phyloP scores from a whole-genome alignment of 2,329 filamentous ascomycete species.

The Epichloe sp. region DNA sequence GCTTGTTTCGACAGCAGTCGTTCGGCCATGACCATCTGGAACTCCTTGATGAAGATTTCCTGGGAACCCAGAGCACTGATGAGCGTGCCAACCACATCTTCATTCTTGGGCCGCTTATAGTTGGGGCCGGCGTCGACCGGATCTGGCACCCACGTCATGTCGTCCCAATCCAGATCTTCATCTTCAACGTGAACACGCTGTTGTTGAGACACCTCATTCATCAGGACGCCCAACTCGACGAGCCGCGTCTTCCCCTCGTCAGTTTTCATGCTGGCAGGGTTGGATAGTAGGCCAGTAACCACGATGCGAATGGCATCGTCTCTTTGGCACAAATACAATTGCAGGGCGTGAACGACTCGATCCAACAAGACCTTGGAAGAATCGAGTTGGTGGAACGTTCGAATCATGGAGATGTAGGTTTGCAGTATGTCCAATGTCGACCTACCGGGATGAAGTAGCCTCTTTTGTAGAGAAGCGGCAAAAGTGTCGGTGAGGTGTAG shows the following conservation, averaged over 20 bases:
- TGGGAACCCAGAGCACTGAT: conserved; percentile 80
- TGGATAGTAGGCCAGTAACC: conserved; percentile 58
- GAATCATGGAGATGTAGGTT: conserved; percentile 69
- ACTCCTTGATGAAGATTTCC: conserved; percentile 87
- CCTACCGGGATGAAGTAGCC: conserved; percentile 61
- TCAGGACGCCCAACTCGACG: conserved; percentile 52
- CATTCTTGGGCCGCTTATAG: conserved; percentile 76
- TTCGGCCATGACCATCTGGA: conserved; percentile 79
- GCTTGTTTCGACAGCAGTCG: conserved; percentile 56
- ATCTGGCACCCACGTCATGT: conserved; percentile 87
- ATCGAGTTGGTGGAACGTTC: conserved; percentile 62
- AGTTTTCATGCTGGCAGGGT: conserved; percentile 39
- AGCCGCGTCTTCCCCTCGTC: conserved; percentile 37
- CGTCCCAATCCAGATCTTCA: conserved; percentile 74
- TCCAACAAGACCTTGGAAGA: conserved; percentile 66
- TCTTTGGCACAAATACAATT: conserved; percentile 62
- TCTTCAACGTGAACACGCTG: conserved; percentile 40
- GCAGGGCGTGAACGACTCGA: conserved; percentile 58
- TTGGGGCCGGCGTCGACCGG: conserved; percentile 87
- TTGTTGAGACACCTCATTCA: conserved; percentile 47
- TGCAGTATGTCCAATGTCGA: conserved; percentile 65
- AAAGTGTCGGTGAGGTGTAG: conserved; percentile 59
- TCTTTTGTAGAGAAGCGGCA: conserved; percentile 47
- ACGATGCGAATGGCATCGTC: conserved; percentile 70
- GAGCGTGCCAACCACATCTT: conserved; percentile 84